These are phyloP conservation scores for Rhodamnia argentea DNA, from an alignment of 345 rosid species.

Conservation along the genomic window DNA sequence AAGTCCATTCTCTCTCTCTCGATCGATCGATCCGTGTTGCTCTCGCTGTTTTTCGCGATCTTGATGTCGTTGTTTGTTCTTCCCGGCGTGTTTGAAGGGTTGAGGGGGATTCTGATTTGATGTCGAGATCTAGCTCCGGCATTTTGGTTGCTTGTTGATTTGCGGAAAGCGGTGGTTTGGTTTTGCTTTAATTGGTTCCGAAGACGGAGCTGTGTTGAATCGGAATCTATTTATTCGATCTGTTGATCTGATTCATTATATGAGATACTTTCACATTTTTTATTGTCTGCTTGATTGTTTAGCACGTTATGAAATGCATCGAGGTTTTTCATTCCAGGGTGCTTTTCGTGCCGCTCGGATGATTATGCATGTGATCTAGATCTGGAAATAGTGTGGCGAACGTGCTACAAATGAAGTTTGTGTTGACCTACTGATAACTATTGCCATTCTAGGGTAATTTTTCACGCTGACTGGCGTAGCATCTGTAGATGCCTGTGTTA, in stretches of 20 bases:
- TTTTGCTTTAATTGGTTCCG: background rate
- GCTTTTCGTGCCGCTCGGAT: background rate
- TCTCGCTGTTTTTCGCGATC: background rate
- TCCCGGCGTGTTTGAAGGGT: background rate
- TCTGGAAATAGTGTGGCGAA: background rate
- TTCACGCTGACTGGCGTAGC: background rate
- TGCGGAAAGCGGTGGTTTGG: background rate
- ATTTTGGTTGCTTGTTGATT: background rate
- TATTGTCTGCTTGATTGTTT: background rate
- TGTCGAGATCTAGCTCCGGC: background rate
- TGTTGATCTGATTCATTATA: background rate
- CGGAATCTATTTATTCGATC: background rate
- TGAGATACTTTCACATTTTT: background rate
- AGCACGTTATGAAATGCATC: background rate
- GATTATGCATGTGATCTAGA: background rate
- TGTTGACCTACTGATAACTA: background rate
- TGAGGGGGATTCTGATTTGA: background rate
- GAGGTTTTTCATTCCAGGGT: background rate
- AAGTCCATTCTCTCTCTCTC: background rate
- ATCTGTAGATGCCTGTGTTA: background rate
- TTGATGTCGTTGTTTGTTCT: background rate
- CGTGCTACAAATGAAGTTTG: no score
- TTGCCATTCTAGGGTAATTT: background rate
- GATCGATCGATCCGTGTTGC: background rate
- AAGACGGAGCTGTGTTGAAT: background rate